Base-by-base conservation (phyloP, 2,329 filamentous ascomycete species). In the Talaromyces atroroseus region DNA sequence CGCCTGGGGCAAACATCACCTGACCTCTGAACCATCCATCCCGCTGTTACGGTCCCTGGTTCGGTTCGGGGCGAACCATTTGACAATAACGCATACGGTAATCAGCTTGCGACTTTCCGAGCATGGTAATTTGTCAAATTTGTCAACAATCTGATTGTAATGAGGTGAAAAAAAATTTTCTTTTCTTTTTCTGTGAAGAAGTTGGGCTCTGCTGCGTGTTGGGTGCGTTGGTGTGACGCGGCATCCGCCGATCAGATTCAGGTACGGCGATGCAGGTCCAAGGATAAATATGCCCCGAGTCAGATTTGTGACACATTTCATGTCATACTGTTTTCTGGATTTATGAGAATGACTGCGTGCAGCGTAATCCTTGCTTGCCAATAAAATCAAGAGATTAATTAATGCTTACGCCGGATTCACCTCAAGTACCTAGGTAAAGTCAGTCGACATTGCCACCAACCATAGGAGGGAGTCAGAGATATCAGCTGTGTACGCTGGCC, bases 31-130 rank as follows among this genome's bases (percentile, higher is more conserved):
- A 32, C 49, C 38, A 26, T 12, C 10, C 49, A 44, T 21, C 16
- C 14, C 11, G 5, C 29, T 5, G 5, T 20, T 4, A 7, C 44
- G 49, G 49, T 52, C 20, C 5, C 32, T 32, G 32, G 32, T 36
- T 16, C 49, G 49, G 49, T 44, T 44, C 49, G 49, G 49, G 49
- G 38, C 49, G 49, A 32, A 44, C 49, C 49, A 36, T 36, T 36
- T 12, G 32, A 16, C 8, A 6, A 3, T 14, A 10, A 36, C 12
- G 32, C 32, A 36, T 16, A 14, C 11, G 14, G 32, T 16, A 14
- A 36, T 36, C 32, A 16, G 26, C 26, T 29, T 29, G 26, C 26
- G 26, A 26, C 24, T 12, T 29, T 29, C 26, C 26, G 26, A 29
- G 11, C 29, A 34, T 34, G 29, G 6, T 11, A 34, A 12, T 11